phyloP scores from a whole-genome alignment of 73 alveolate genomes.

The Effrenium voratum region DNA sequence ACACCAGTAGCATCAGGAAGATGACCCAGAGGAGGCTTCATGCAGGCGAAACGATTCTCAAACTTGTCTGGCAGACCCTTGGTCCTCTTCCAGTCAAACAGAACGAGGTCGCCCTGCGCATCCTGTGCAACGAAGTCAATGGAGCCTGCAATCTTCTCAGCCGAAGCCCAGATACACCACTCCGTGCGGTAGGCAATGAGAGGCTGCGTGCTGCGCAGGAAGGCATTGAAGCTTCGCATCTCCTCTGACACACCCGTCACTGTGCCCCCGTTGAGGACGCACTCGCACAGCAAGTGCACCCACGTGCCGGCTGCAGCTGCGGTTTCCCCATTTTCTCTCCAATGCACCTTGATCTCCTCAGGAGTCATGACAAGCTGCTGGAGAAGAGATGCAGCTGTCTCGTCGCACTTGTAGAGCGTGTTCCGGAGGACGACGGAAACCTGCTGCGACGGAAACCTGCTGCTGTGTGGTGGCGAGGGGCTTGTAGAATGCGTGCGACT shows the following conservation, averaged over 20 bases:
- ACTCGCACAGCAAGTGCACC: background rate
- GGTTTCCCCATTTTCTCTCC: background rate
- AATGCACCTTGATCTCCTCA: background rate
- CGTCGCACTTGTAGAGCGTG: too few species aligned
- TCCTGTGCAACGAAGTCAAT: background rate
- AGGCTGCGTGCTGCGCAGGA: background rate
- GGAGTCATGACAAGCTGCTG: too few species aligned
- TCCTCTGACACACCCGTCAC: background rate
- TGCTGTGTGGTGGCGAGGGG: too few species aligned
- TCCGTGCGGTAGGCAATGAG: background rate
- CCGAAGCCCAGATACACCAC: background rate
- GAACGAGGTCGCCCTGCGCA: background rate
- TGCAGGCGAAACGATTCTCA: background rate
- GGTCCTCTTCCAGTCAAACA: constrained; percentile 14
- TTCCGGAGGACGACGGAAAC: too few species aligned
- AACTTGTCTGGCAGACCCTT: background rate
- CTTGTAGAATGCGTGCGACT: too few species aligned
- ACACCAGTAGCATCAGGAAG: background rate
- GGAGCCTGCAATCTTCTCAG: background rate
- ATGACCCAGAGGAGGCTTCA: background rate
- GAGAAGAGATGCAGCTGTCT: too few species aligned
- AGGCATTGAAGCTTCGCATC: background rate
- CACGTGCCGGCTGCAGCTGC: background rate
- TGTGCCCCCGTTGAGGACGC: background rate
- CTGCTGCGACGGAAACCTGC: too few species aligned